Conservation (phyloP, 441 rosid genomes). For the Euphorbia schlechtendalii region DNA sequence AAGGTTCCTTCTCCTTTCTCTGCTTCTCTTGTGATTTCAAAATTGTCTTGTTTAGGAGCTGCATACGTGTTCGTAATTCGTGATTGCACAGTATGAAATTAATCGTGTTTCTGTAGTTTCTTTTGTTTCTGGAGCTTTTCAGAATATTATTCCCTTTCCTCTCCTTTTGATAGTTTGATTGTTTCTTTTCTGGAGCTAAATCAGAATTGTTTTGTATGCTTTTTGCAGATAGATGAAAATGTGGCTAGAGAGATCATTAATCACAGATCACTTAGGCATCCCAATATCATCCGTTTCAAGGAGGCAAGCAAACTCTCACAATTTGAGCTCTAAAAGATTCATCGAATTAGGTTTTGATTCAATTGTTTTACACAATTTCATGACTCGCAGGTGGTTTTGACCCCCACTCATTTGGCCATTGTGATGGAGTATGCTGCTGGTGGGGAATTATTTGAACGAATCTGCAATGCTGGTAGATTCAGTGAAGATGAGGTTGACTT, state of each 20-base stretch:
- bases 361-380: conserved; percentile 1
- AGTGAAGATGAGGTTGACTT: conserved; percentile 88
- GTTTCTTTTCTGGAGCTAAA: background rate
- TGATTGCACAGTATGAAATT: too few species aligned
- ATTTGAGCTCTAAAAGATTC: too few species aligned
- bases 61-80: too few species aligned
- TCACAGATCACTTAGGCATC: conserved; percentile 87
- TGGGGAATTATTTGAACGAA: conserved; percentile 84
- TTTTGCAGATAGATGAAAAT: conserved; percentile 82
- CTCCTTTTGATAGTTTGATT: background rate
- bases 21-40: too few species aligned
- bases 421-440: conserved; percentile 99
- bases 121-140: background rate
- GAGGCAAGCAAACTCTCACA: conserved; percentile 57
- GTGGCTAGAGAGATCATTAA: conserved; percentile 94
- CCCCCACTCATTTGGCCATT: conserved; percentile 86
- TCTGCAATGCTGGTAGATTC: conserved; percentile 75
- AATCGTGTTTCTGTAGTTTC: background rate
- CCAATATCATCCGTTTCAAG: conserved; percentile 88
- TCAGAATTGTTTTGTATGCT: too few species aligned
- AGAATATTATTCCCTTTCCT: background rate
- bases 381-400: conserved; percentile 62
- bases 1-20: conserved; percentile 37
- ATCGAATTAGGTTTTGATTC: background rate
- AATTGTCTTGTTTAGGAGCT: too few species aligned